Evolutionary conservation across 2,329 filamentous ascomycete genomes (phyloP), one percentile per base, ranked within the genome.

Genomic region (Aspergillus tubingensis): DNA sequence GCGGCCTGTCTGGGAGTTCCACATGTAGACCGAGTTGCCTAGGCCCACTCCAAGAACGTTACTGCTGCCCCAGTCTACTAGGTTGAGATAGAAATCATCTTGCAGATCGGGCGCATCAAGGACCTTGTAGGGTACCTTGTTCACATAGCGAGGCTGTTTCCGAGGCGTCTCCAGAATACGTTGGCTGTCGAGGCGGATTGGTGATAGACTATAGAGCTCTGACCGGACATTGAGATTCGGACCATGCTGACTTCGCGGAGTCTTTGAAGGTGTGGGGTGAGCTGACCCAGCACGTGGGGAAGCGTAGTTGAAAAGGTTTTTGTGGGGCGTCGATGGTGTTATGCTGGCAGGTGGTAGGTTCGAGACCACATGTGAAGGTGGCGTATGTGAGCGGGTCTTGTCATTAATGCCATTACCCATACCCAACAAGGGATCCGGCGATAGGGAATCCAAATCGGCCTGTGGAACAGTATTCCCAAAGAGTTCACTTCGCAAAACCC

Each of bases 101-200:
- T 94, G 93, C 49, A 99, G 80, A 73, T 98, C 95, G 1, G 95
- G 95, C 0, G 95, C 95, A 80, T 99, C 95, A 8, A 99, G 83
- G 1, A 99, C 95, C 77, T 99, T 99, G 79, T 96, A 99, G 0
- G 95, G 95, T 0, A 98, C 94, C 76, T 98, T 98, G 76, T 91
- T 94, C 19, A 99, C 92, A 30, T 91, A 90, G 66, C 95, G 85
- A 2, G 94, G 92, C 65, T 95, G 91, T 69, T 95, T 91, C 63
- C 93, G 86, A 2, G 94, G 93, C 57, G 91, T 96, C 13, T 98
- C 84, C 0, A 99, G 85, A 84, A 99, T 96, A 61, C 92, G 90
- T 71, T 98, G 95, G 69, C 92, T 97, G 58, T 91, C 91, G 68
- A 93, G 91, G 56, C 95, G 90, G 65, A 99, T 94, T 0, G 95